Conservation (phyloP, 2,329 filamentous ascomycete species). For the Chrysosporium keratinophilum region DNA sequence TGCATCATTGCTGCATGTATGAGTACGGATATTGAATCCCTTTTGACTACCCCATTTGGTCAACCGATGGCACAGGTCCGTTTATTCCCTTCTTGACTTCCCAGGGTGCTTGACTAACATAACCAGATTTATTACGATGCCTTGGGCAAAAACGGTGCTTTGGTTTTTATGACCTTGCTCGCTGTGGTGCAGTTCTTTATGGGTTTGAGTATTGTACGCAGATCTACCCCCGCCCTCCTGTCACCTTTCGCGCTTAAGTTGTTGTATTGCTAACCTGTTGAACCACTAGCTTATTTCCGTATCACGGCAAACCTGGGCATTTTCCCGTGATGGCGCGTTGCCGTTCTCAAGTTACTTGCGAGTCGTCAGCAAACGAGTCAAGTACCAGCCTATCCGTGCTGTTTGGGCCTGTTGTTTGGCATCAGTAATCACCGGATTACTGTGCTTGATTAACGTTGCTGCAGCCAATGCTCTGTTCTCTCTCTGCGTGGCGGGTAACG, state of each 20-base stretch:
- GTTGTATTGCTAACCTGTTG: conserved; percentile 13
- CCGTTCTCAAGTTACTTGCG: conserved; percentile 51
- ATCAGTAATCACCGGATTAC: conserved; percentile 45
- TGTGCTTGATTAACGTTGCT: conserved; percentile 49
- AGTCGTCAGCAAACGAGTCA: conserved; percentile 45
- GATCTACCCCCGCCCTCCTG: background rate
- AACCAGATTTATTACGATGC: conserved; percentile 51
- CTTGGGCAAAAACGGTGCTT: conserved; percentile 48
- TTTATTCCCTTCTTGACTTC: background rate
- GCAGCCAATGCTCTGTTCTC: conserved; percentile 52
- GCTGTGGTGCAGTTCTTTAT: conserved; percentile 55
- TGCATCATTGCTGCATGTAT: conserved; percentile 51
- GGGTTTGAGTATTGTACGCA: conserved; percentile 43
- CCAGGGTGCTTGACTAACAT: conserved; percentile 5
- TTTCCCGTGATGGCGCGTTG: conserved; percentile 51
- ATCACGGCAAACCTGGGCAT: conserved; percentile 53
- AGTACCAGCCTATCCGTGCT: conserved; percentile 48
- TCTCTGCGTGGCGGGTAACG: conserved; percentile 50
- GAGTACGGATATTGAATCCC: conserved; percentile 41
- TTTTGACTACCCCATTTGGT: conserved; percentile 43
- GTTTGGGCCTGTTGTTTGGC: conserved; percentile 46
- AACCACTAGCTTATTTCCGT: conserved; percentile 43
- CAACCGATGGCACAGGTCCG: conserved; percentile 47
- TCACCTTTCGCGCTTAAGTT: background rate
- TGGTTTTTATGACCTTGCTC: conserved; percentile 49